Percentiles rank a stretch among this genome's conserved stretches.
Evolutionary conservation across 2,329 filamentous ascomycete genomes (phyloP).

Genomic region (Beauveria pseudobassiana): DNA sequence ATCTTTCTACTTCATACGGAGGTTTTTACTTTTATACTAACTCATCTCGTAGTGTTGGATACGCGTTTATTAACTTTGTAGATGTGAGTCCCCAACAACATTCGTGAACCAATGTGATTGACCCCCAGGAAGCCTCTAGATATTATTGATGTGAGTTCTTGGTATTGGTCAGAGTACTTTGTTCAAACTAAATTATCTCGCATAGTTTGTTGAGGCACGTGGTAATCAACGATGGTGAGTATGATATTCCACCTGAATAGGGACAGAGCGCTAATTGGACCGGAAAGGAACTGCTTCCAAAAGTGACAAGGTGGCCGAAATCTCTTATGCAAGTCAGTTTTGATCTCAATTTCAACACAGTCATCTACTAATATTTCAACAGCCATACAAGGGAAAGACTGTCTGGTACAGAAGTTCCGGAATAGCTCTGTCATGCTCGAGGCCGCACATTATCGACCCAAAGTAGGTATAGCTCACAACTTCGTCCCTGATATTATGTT

Average conservation of each 20-base stretch:
- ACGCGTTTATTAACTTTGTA: constrained; percentile 94
- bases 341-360: accelerated
- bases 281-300: constrained; percentile 69
- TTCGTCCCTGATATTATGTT: neutral
- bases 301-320: constrained; percentile 76
- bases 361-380: constrained; percentile 19
- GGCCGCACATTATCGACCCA: constrained; percentile 71
- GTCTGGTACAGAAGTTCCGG: constrained; percentile 87
- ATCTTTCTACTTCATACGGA: no score
- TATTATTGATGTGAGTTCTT: constrained; percentile 56
- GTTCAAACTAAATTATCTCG: neutral
- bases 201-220: constrained; percentile 63
- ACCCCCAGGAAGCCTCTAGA: constrained; percentile 50
- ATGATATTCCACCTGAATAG: neutral
- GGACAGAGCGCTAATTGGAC: neutral
- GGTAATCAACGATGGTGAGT: constrained; percentile 62
- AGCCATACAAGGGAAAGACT: constrained; percentile 90
- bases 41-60: constrained; percentile 63
- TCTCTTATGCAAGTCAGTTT: constrained; percentile 86
- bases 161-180: neutral
- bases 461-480: constrained; percentile 42
- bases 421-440: constrained; percentile 97
- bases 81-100: constrained; percentile 48
- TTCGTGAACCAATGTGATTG: constrained; percentile 26
- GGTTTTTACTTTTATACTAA: neutral